Evolutionary conservation across 805 yeast species (phyloP), one percentile per base, ranked within the genome.

Genomic region (Kluyveromyces lactis): DNA sequence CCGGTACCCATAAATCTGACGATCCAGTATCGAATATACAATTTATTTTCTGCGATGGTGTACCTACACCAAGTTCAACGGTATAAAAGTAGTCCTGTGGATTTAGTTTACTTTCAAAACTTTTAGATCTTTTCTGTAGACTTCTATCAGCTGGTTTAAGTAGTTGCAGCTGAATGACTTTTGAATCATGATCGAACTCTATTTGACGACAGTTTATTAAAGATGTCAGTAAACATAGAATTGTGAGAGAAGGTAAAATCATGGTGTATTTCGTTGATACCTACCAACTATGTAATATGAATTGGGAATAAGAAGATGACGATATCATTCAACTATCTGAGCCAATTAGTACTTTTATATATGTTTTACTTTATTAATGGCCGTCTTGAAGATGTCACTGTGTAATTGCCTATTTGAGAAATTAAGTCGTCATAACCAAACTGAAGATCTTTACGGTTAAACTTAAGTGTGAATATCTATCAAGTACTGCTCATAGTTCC

Each of bases 1-100:
- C 63, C 49, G 61, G 65, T 4, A 71, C 64, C 76, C 76, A 71
- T 27, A 71, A 49, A 42, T 69, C 73, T 0, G 75, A 67, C 7
- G 75, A 69, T 3, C 76, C 77, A 3, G 76, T 69, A 48, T 72
- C 77, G 32, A 72, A 48, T 23, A 66, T 55, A 3, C 71, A 68
- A 12, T 62, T 60, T 12, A 71, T 42, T 23, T 56, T 52, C 45
- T 70, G 73, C 5, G 60, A 51, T 4, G 74, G 73, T 2, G 64
- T 60, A 12, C 78, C 77, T 15, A 71, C 36, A 13, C 46, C 44
- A 26, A 58, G 33, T 5, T 43, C 44, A 2, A 54, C 48, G 1
- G 63, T 47, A 50, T 64, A 69, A 36, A 51, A 58, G 11, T 45
- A 48, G 7, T 47, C 41, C 13, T 49, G 45, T 33, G 48, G 44